Evolutionary conservation across 495 filamentous ascomycete genomes (phyloP).

Genomic region (Penicillium flavigenum): DNA sequence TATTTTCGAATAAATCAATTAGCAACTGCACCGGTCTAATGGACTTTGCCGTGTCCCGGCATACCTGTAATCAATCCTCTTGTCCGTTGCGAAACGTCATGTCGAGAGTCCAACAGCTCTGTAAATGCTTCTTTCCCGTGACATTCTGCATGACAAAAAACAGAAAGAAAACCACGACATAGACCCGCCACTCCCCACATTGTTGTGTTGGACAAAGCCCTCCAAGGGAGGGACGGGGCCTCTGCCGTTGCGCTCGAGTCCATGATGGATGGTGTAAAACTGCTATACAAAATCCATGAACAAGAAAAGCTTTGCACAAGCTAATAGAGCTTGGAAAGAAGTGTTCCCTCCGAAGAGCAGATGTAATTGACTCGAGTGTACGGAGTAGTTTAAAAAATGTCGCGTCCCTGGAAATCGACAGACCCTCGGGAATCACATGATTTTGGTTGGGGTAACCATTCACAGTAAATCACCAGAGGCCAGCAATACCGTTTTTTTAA

Average conservation of each 20-base stretch:
- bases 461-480: background rate
- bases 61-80: constrained; percentile 85
- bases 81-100: constrained; percentile 64
- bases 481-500: background rate
- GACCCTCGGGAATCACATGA: constrained; percentile 28
- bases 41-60: constrained; percentile 9
- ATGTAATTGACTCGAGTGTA: background rate
- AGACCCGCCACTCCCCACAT: constrained; percentile 47
- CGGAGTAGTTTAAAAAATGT: constrained; percentile 1
- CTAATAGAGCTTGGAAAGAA: constrained; percentile 6
- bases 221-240: constrained; percentile 45
- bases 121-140: constrained; percentile 73
- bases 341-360: background rate
- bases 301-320: background rate
- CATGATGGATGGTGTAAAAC: constrained; percentile 32
- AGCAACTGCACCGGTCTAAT: constrained; percentile 11
- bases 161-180: constrained; percentile 49
- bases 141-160: constrained; percentile 53
- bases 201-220: constrained; percentile 40
- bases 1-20: constrained; percentile 30
- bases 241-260: constrained; percentile 44
- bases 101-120: constrained; percentile 69
- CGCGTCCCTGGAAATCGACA: constrained; percentile 15
- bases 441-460: constrained; percentile 22
- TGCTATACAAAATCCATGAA: constrained; percentile 11